Percentiles rank a stretch among this genome's conserved stretches.
Conservation (phyloP, 1,139 yeast genomes). For the Pichia sp. region DNA sequence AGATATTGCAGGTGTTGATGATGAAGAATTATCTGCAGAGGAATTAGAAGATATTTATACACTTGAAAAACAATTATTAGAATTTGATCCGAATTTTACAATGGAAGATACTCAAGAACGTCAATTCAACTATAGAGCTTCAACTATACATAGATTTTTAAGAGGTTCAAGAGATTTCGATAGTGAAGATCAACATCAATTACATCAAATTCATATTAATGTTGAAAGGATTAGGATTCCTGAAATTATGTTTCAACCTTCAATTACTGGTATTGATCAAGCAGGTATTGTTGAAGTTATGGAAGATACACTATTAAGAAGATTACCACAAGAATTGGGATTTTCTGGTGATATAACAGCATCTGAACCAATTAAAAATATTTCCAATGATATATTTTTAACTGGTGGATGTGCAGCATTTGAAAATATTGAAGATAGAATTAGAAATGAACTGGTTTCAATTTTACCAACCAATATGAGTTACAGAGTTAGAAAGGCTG, state of each 20-base stretch:
- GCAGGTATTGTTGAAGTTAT: slow-evolving; percentile 82
- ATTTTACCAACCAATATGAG: slow-evolving; percentile 67
- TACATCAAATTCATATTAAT: slow-evolving; percentile 85
- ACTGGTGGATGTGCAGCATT: slow-evolving; percentile 82
- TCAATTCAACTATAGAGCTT: slow-evolving; percentile 80
- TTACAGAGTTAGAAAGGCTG: slow-evolving; percentile 56
- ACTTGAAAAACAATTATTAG: slow-evolving; percentile 69
- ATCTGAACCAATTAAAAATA: slow-evolving; percentile 31
- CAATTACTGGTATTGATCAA: slow-evolving; percentile 91
- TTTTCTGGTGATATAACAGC: slow-evolving; percentile 41
- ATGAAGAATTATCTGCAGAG: slow-evolving; percentile 71
- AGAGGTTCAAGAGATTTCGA: slow-evolving; percentile 82
- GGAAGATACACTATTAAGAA: slow-evolving; percentile 57
- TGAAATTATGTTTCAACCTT: slow-evolving; percentile 89
- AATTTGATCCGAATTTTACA: slow-evolving; percentile 78
- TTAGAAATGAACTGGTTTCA: slow-evolving; percentile 58
- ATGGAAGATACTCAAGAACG: slow-evolving; percentile 81
- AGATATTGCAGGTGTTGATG: slow-evolving; percentile 69
- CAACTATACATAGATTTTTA: slow-evolving; percentile 72
- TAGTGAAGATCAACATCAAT: slow-evolving; percentile 58
- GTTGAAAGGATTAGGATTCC: slow-evolving; percentile 90
- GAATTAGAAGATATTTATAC: slow-evolving; percentile 55
- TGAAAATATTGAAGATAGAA: slow-evolving; percentile 59
- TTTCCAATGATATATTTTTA: slow-evolving; percentile 60
- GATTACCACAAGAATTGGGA: slow-evolving; percentile 48